Percentiles rank a stretch among this genome's conserved stretches.
Evolutionary conservation across 345 rosid genomes (phyloP).

Genomic region (Eutrema yunnanense): DNA sequence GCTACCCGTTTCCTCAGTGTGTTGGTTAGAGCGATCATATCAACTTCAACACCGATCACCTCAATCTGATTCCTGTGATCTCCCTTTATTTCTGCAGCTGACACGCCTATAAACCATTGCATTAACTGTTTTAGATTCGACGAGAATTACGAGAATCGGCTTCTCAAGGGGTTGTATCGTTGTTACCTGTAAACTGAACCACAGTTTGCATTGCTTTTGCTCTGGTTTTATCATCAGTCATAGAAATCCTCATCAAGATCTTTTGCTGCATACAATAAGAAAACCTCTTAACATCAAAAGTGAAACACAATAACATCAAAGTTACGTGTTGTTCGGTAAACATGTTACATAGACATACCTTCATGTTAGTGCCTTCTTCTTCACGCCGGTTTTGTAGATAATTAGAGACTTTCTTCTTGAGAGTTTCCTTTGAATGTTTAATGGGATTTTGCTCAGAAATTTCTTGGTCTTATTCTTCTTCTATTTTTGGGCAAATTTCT

Average conservation of each 20-base stretch:
- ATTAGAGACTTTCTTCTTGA: not conserved
- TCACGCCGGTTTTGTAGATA: not conserved
- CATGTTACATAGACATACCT: conserved; percentile 15
- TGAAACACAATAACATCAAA: not conserved
- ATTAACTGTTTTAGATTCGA: not conserved
- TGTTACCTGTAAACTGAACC: conserved; percentile 16
- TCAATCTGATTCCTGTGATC: conserved; percentile 32
- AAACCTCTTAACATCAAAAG: not conserved
- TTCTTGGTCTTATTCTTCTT: not conserved
- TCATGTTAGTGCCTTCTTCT: conserved; percentile 27
- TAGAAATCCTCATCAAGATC: conserved; percentile 21
- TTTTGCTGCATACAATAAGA: conserved; percentile 26
- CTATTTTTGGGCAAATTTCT: too few relatives aligned
- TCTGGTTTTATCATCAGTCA: conserved; percentile 29
- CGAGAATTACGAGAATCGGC: not conserved
- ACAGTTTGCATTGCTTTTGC: conserved; percentile 21
- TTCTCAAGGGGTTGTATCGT: not conserved
- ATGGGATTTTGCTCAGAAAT: not conserved
- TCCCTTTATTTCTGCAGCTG: conserved; percentile 27
- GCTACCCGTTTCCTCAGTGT: conserved; percentile 22
- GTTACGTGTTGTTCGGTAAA: not conserved
- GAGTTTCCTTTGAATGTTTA: not conserved
- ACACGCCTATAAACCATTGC: conserved; percentile 14
- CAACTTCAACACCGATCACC: conserved; percentile 28
- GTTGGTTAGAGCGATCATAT: conserved; percentile 25